Base-by-base conservation (phyloP, 768 basidiomycete species). In the Hygrocybe coccinea region DNA sequence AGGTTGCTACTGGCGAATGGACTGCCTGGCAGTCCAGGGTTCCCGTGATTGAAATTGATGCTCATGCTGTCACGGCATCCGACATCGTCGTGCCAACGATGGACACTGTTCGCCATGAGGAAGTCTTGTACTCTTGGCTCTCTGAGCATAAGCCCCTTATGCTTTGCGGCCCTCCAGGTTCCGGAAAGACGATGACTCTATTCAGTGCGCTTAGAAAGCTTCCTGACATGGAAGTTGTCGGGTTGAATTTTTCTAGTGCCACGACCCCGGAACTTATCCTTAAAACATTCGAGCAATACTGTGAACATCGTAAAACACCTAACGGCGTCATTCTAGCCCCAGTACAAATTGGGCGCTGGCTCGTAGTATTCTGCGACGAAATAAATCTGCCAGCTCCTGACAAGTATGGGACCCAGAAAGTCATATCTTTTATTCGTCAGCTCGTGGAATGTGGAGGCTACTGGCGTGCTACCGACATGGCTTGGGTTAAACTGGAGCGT, bases 341-440 rank as follows among this genome's bases (percentile, higher is more conserved):
- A 9, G 74, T 87, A 3, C 94, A 97, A 65, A 93, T 97, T 59
- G 95, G 95, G 24, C 86, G 94, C 45, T 99, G 97, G 97, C 80
- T 99, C 48, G 95, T 99, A 34, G 88, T 99, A n/a, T 99, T 99
- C 76, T 99, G 97, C 69, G 97, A 99, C 68, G 97, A 99, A 71
- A 98, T 99, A 78, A 99, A 99, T 67, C 75, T 99, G 3, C 97
- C 97, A 2, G 93, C 97, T 14, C 80, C 86, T 8, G 97, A 99
- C 77, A 95, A 94, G 72, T 99, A 99, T 65, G 97, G 97, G 2
- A 99, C 97, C 4, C 97, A 99, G 68, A 83, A 92, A 22, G 97
- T 99, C 65, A 98, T 99, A 65, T 97, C 95, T 2, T 99, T 98
- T 79, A 81, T 99, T 59, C 87, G 97, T 52, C 97, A 98, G 69